Percentiles rank a stretch among this genome's conserved stretches.
These are phyloP conservation scores for Candida suzukii DNA, from an alignment of 805 yeast species.

Conservation along the genomic window DNA sequence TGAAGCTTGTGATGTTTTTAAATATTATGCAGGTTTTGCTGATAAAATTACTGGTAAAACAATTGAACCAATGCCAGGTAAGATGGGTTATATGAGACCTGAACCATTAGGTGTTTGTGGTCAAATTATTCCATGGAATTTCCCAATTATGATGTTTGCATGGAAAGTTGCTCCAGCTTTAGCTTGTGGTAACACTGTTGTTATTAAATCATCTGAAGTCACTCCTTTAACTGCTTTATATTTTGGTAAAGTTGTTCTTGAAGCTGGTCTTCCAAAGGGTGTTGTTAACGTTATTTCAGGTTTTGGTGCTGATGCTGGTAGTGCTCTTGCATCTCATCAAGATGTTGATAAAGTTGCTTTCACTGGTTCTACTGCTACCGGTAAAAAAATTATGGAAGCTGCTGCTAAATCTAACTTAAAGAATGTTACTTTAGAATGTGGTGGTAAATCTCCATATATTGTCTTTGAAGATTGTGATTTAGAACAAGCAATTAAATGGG, in stretches of 20 bases:
- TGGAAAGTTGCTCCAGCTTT: slow-evolving; percentile 78
- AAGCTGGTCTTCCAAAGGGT: slow-evolving; percentile 73
- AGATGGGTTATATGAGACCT: slow-evolving; percentile 46
- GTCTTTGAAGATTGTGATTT: slow-evolving; percentile 47
- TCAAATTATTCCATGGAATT: slow-evolving; percentile 79
- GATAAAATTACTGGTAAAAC: slow-evolving; percentile 68
- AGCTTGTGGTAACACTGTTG: slow-evolving; percentile 67
- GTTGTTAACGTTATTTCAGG: slow-evolving; percentile 70
- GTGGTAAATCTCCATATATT: slow-evolving; percentile 52
- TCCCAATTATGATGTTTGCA: slow-evolving; percentile 69
- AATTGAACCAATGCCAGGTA: slow-evolving; percentile 43
- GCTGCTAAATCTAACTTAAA: slow-evolving; percentile 53
- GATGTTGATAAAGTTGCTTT: slow-evolving; percentile 66
- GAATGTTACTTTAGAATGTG: slow-evolving; percentile 55
- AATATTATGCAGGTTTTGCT: slow-evolving; percentile 73
- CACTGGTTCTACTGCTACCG: slow-evolving; percentile 76
- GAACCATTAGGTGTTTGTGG: slow-evolving; percentile 72
- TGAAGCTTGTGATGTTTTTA: slow-evolving; percentile 35
- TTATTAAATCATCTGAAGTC: slow-evolving; percentile 67
- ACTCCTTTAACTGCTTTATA: slow-evolving; percentile 69
- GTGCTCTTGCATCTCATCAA: slow-evolving; percentile 57
- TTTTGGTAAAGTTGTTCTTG: slow-evolving; percentile 52
- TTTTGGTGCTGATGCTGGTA: slow-evolving; percentile 64
- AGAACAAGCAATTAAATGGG: slow-evolving; percentile 47
- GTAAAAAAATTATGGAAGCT: slow-evolving; percentile 59